These are phyloP conservation scores for Sanchytrium tribonematis DNA, from an alignment of 371 early-diverging fungal genomes.

Conservation along the genomic window DNA sequence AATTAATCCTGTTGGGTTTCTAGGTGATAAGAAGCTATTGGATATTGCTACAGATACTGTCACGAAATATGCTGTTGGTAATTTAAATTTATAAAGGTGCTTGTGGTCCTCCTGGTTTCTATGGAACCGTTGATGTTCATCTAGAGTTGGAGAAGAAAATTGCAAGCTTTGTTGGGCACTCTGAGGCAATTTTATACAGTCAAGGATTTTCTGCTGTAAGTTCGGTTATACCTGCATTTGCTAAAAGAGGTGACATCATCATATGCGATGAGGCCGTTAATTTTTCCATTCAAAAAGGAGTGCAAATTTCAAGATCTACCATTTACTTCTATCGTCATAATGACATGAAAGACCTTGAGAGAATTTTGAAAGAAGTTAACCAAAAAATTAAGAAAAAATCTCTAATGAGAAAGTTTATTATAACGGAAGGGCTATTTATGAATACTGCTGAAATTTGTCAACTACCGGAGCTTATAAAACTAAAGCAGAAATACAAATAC, in stretches of 20 bases:
- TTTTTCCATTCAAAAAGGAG: constrained; percentile 69
- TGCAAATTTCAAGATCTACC: constrained; percentile 57
- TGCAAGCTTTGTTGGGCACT: constrained; percentile 59
- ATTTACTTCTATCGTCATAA: constrained; percentile 80
- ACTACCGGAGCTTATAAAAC: constrained; percentile 38
- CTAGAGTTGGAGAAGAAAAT: constrained; percentile 75
- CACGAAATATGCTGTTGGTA: constrained; percentile 84
- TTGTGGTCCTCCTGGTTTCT: constrained; percentile 98
- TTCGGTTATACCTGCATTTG: constrained; percentile 88
- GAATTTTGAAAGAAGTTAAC: constrained; percentile 31
- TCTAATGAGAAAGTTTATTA: constrained; percentile 68
- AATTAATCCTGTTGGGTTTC: constrained; percentile 57
- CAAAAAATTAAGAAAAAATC: constrained; percentile 33
- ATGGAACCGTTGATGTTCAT: constrained; percentile 96
- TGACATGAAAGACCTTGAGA: constrained; percentile 77
- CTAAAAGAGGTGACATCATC: constrained; percentile 73
- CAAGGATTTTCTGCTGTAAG: constrained; percentile 84
- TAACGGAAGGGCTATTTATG: constrained; percentile 82
- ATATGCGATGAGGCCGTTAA: constrained; percentile 50
- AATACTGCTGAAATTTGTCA: constrained; percentile 78
- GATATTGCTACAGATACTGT: constrained; percentile 62
- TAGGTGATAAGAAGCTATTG: constrained; percentile 40
- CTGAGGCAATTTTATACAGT: constrained; percentile 84
- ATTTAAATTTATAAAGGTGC: too few species aligned
- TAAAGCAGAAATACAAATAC: constrained; percentile 88